Conservation (phyloP, 2,329 filamentous ascomycete genomes). For the Epichloe sp. region DNA sequence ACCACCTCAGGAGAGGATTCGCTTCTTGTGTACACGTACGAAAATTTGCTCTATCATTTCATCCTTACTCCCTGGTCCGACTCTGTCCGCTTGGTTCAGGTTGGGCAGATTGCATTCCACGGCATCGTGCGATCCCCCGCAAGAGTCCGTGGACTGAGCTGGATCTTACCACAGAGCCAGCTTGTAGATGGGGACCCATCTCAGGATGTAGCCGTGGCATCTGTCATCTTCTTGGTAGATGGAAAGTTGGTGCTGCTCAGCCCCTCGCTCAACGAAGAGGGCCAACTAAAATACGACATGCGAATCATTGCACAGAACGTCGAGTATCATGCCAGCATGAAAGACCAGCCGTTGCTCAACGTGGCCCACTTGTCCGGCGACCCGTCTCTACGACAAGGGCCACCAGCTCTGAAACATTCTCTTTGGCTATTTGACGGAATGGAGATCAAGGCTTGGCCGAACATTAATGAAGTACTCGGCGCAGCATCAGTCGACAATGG, state of each 20-base stretch:
- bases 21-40: slow-evolving; percentile 89
- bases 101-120: slow-evolving; percentile 96
- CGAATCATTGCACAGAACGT: slow-evolving; percentile 90
- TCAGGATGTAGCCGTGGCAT: slow-evolving; percentile 86
- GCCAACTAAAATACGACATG: slow-evolving; percentile 95
- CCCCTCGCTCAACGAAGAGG: slow-evolving; percentile 68
- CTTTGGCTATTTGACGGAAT: slow-evolving; percentile 90
- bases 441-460: slow-evolving; percentile 77
- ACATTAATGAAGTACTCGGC: slow-evolving; percentile 71
- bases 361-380: slow-evolving; percentile 16
- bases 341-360: slow-evolving; percentile 54
- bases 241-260: slow-evolving; percentile 89
- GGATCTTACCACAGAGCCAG: slow-evolving; percentile 88
- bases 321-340: slow-evolving; percentile 87
- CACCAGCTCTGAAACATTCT: slow-evolving; percentile 59
- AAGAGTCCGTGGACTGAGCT: slow-evolving; percentile 83
- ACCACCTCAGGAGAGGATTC: slow-evolving; percentile 88
- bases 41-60: slow-evolving; percentile 91
- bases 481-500: slow-evolving; percentile 52
- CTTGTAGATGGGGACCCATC: slow-evolving; percentile 84
- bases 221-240: slow-evolving; percentile 91
- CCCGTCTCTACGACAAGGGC: slow-evolving; percentile 12
- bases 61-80: slow-evolving; percentile 64
- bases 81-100: slow-evolving; percentile 66
- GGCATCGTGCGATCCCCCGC: slow-evolving; percentile 91